Evolutionary conservation across 1,284 basidiomycete species (phyloP).

Genomic region (Ceratorhiza oryzae-sativae): DNA sequence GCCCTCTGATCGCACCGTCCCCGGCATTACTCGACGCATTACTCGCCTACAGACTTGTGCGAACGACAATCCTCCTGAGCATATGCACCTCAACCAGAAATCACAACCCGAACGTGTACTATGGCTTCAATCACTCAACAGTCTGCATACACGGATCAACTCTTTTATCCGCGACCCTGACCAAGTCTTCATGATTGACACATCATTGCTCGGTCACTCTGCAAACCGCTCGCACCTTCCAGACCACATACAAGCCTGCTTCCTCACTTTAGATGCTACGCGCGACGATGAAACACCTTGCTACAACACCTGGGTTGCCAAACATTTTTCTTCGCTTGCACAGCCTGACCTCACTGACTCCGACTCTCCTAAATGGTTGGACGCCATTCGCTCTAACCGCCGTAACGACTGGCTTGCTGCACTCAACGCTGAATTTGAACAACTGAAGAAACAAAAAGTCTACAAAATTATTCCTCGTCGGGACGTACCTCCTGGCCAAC

Average conservation of each 20-base stretch:
- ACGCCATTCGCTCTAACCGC: background rate
- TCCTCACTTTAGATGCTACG: background rate
- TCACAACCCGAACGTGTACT: background rate
- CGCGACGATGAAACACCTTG: background rate
- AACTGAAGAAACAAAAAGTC: background rate
- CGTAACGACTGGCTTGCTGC: slow-evolving; percentile 2
- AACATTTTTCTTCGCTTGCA: background rate
- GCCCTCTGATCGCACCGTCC: background rate
- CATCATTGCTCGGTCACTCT: background rate
- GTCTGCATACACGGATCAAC: background rate
- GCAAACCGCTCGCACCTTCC: background rate
- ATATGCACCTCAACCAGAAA: background rate
- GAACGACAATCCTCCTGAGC: background rate
- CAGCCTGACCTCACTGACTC: background rate
- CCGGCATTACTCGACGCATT: background rate
- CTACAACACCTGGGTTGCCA: background rate
- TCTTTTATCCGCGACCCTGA: background rate
- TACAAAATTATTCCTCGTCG: background rate
- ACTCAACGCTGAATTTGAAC: background rate
- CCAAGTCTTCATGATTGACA: background rate
- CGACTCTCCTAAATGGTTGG: background rate
- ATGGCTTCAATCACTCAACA: background rate
- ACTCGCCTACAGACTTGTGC: background rate
- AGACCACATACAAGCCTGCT: background rate
- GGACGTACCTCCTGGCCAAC: background rate